A percentile compares a stretch with the other conserved stretches of the same genome.
phyloP scores from a whole-genome alignment of 257 asterid species.

The Verbascum thapsus region DNA sequence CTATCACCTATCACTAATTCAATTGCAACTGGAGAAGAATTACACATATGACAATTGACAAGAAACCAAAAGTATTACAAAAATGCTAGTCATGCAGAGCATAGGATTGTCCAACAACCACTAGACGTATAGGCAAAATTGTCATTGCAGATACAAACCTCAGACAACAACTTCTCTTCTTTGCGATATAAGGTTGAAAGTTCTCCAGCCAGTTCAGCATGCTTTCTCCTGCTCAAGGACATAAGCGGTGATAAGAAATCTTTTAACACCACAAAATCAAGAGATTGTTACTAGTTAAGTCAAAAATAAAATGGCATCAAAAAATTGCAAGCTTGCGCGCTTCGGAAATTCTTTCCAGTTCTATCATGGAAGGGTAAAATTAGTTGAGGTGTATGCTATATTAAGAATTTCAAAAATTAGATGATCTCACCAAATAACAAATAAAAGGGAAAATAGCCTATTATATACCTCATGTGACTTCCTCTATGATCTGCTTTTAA shows the following conservation, averaged over 20 bases:
- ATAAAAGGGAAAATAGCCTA: neutral
- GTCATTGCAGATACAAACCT: constrained; percentile 58
- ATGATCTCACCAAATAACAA: constrained; percentile 1
- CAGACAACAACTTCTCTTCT: constrained; percentile 87
- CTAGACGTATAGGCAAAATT: constrained; percentile 10
- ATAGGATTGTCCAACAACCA: constrained; percentile 14
- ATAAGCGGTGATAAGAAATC: constrained; percentile 15
- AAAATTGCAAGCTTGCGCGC: constrained; percentile 17
- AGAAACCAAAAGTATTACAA: constrained; percentile 2
- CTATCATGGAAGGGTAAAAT: constrained; percentile 24
- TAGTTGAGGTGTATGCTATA: neutral
- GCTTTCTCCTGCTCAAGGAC: constrained; percentile 83
- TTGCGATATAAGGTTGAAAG: constrained; percentile 77
- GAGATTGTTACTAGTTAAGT: constrained; percentile 5
- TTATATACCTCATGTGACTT: neutral
- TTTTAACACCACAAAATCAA: constrained; percentile 18
- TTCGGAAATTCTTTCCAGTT: constrained; percentile 6
- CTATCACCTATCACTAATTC: constrained; percentile 2
- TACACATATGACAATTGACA: constrained; percentile 19
- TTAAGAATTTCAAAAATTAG: constrained; percentile 1
- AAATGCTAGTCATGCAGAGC: constrained; percentile 17
- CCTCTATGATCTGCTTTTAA: constrained; percentile 5
- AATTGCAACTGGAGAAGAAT: constrained; percentile 8
- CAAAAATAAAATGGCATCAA: constrained; percentile 14
- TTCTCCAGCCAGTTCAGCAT: constrained; percentile 92